phyloP scores from a whole-genome alignment of 371 early-diverging fungal species.

The Batkoa obscura region DNA sequence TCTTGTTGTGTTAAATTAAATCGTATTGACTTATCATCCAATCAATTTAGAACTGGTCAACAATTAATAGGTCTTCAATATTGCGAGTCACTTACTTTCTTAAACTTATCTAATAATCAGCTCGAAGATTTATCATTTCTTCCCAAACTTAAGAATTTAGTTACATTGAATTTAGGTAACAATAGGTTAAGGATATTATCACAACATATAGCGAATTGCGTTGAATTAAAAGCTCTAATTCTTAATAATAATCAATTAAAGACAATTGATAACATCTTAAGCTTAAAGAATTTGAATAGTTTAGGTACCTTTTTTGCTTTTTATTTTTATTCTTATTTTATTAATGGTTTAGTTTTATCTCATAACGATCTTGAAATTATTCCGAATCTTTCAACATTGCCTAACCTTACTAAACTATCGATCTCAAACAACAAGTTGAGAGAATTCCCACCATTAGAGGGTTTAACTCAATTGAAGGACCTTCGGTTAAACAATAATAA shows the following conservation, averaged over 20 bases:
- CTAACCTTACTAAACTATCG: conserved; percentile 48
- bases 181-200: conserved; percentile 47
- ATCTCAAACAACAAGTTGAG: conserved; percentile 50
- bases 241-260: conserved; percentile 54
- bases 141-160: conserved; percentile 29
- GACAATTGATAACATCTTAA: conserved; percentile 36
- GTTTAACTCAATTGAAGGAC: conserved; percentile 38
- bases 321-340: not conserved
- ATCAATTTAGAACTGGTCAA: conserved; percentile 28
- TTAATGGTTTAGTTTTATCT: conserved; percentile 52
- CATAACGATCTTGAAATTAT: conserved; percentile 48
- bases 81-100: conserved; percentile 29
- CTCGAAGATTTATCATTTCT: conserved; percentile 37
- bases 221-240: conserved; percentile 59
- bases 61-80: conserved; percentile 30
- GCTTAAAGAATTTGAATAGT: conserved; percentile 41
- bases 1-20: conserved; percentile 37
- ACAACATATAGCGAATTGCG: conserved; percentile 26
- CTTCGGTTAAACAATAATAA: conserved; percentile 59
- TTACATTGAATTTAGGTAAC: conserved; percentile 52
- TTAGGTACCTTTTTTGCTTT: conserved; percentile 21
- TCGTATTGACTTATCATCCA: conserved; percentile 47
- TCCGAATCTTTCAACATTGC: conserved; percentile 28
- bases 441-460: conserved; percentile 40
- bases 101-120: conserved; percentile 43